Conservation (phyloP, 2,329 filamentous ascomycete genomes). For the Gremmenia infestans region DNA sequence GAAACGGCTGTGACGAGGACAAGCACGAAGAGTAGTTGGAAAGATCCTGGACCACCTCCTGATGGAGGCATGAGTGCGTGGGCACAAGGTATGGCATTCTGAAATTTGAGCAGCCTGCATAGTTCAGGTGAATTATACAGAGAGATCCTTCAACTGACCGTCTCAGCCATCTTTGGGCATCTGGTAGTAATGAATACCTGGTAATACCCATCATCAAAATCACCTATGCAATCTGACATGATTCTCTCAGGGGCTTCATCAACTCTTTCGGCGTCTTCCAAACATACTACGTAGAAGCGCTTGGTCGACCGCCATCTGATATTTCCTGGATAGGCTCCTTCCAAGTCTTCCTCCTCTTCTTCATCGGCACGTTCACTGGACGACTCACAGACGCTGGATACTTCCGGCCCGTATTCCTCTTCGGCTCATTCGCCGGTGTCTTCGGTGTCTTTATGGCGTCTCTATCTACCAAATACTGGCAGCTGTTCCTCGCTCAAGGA, state of each 20-base stretch:
- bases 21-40: slow-evolving; percentile 25
- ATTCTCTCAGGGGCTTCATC: slow-evolving; percentile 29
- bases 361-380: slow-evolving; percentile 37
- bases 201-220: too few relatives aligned
- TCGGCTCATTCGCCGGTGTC: slow-evolving; percentile 8
- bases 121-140: background rate
- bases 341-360: slow-evolving; percentile 39
- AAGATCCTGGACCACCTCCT: slow-evolving; percentile 28
- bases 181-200: slow-evolving; percentile 30
- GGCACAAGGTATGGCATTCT: slow-evolving; percentile 25
- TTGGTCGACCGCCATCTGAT: slow-evolving; percentile 31
- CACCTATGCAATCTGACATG: too few relatives aligned
- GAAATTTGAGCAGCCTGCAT: background rate
- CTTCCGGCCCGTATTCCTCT: slow-evolving; percentile 24
- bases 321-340: slow-evolving; percentile 44
- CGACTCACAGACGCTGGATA: slow-evolving; percentile 36
- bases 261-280: slow-evolving; percentile 42
- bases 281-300: slow-evolving; percentile 35
- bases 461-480: slow-evolving; percentile 37
- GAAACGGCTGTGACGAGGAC: slow-evolving; percentile 15
- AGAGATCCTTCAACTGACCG: background rate
- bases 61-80: slow-evolving; percentile 29
- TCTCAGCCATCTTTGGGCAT: slow-evolving; percentile 20
- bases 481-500: slow-evolving; percentile 41
- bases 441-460: slow-evolving; percentile 39